A percentile compares a stretch with the other conserved stretches of the same genome.
Evolutionary conservation across 495 filamentous ascomycete genomes (phyloP).

Genomic region (Rhypophila decipiens): DNA sequence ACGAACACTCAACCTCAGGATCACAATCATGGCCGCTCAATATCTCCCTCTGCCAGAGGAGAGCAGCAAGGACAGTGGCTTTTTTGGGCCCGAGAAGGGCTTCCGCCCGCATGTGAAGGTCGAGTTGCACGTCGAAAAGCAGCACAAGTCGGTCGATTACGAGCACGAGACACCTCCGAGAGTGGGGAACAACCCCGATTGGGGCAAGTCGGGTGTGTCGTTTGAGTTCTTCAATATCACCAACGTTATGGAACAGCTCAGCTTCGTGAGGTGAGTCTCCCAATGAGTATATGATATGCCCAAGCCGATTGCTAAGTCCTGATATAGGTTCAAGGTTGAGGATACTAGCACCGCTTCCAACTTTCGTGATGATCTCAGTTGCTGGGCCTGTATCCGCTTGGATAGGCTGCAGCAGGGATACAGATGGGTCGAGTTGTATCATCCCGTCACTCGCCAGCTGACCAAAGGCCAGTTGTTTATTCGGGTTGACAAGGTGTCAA

Average conservation of each 20-base stretch:
- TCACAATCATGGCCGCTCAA: conserved; percentile 40
- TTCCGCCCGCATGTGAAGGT: conserved; percentile 56
- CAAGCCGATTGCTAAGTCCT: too few relatives aligned
- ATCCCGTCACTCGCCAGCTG: conserved; percentile 33
- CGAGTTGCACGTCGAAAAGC: conserved; percentile 71
- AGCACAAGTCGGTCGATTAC: conserved; percentile 28
- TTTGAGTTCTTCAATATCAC: conserved; percentile 34
- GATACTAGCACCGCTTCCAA: conserved; percentile 42
- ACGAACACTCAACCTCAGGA: conserved; percentile 31
- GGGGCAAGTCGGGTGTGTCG: conserved; percentile 19
- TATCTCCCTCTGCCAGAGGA: conserved; percentile 30
- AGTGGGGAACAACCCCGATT: conserved; percentile 38
- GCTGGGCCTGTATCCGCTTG: conserved; percentile 85
- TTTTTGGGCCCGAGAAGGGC: conserved; percentile 18
- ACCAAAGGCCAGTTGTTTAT: conserved; percentile 66
- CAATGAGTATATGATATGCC: too few relatives aligned
- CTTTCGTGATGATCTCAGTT: conserved; percentile 56
- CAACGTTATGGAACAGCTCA: conserved; percentile 36
- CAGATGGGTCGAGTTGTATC: conserved; percentile 64
- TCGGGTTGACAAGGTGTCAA: conserved; percentile 42
- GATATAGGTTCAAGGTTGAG: conserved; percentile 69
- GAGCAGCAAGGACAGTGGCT: conserved; percentile 7
- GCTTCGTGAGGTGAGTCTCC: conserved; percentile 38
- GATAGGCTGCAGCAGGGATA: conserved; percentile 74
- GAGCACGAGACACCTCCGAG: conserved; percentile 23